phyloP scores from a whole-genome alignment of 495 filamentous ascomycete genomes.

The Lasiosphaeria hispida region DNA sequence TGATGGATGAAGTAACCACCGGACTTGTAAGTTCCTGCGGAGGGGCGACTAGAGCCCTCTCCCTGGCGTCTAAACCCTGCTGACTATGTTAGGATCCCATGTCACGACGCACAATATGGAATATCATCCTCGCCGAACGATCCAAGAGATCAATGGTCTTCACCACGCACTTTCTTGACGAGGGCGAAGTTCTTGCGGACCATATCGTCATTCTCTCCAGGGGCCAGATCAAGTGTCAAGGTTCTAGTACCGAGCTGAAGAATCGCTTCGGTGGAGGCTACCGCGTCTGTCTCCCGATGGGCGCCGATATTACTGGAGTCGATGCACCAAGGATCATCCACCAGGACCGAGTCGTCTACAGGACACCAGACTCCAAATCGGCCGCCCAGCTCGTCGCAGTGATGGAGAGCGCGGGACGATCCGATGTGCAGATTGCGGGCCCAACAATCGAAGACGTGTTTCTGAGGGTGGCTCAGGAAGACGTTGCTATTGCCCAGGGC shows the following conservation, averaged over 20 bases:
- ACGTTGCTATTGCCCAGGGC: constrained; percentile 31
- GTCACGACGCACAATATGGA: constrained; percentile 76
- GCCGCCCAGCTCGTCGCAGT: constrained; percentile 59
- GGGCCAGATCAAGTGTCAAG: constrained; percentile 64
- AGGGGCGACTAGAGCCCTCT: neutral
- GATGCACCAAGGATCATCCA: constrained; percentile 44
- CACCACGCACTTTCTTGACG: constrained; percentile 79
- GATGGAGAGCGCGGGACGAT: constrained; percentile 57
- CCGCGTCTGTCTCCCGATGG: constrained; percentile 61
- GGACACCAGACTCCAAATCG: constrained; percentile 56
- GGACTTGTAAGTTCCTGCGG: constrained; percentile 46
- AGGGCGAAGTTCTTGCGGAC: constrained; percentile 70
- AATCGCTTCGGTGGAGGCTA: constrained; percentile 67
- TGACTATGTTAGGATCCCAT: constrained; percentile 57
- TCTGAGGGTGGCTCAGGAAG: constrained; percentile 69
- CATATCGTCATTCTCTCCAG: constrained; percentile 72
- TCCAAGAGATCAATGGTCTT: constrained; percentile 72
- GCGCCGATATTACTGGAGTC: constrained; percentile 50
- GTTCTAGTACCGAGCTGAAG: constrained; percentile 69
- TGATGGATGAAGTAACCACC: constrained; percentile 78
- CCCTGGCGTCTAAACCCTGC: neutral
- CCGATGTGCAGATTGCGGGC: constrained; percentile 68
- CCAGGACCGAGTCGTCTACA: constrained; percentile 67
- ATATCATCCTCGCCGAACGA: constrained; percentile 74
- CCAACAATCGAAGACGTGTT: constrained; percentile 86